Conservation (phyloP, 1,284 basidiomycete species). For the Pseudozyma hubeiensis region DNA sequence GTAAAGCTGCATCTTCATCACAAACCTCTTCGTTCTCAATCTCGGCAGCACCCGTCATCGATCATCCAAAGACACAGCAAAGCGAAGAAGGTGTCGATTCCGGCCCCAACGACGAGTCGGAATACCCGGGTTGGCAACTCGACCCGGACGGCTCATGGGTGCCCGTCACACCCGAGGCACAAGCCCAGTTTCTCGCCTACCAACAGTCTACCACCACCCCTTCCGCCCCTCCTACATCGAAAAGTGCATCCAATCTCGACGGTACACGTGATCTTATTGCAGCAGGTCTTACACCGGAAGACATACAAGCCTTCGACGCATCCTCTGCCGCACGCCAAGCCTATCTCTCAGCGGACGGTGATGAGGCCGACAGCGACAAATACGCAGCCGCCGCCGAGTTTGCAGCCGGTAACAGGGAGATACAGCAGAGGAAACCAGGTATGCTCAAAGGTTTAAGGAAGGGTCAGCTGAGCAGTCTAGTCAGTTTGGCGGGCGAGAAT, state of each 20-base stretch:
- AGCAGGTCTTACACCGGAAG: slow-evolving; percentile 17
- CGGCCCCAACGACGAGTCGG: slow-evolving; percentile 6
- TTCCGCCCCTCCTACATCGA: slow-evolving; percentile 2
- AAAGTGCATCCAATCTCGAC: slow-evolving; percentile 31
- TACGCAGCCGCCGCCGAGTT: slow-evolving; percentile 41
- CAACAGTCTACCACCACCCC: slow-evolving; percentile 18
- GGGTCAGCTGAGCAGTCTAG: slow-evolving; percentile 62
- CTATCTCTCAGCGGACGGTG: slow-evolving; percentile 12
- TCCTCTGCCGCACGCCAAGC: slow-evolving; percentile 50
- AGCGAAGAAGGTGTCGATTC: background rate
- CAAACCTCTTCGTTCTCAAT: slow-evolving; percentile 19
- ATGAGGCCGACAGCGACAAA: slow-evolving; percentile 31
- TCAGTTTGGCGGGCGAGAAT: slow-evolving; percentile 60
- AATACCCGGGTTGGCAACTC: slow-evolving; percentile 63
- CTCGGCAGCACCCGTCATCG: slow-evolving; percentile 55
- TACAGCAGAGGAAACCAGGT: slow-evolving; percentile 44
- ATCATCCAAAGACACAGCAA: slow-evolving; percentile 2
- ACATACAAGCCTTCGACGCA: slow-evolving; percentile 46
- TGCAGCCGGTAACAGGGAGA: slow-evolving; percentile 31
- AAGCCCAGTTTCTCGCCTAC: slow-evolving; percentile 53
- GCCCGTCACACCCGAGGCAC: slow-evolving; percentile 66
- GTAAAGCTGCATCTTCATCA: slow-evolving; percentile 1
- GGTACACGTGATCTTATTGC: slow-evolving; percentile 35
- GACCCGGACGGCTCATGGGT: slow-evolving; percentile 66
- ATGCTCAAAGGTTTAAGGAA: slow-evolving; percentile 49